These are phyloP conservation scores for Discostella pseudostelligera DNA, from an alignment of 108 stramenopile species.

Conservation along the genomic window DNA sequence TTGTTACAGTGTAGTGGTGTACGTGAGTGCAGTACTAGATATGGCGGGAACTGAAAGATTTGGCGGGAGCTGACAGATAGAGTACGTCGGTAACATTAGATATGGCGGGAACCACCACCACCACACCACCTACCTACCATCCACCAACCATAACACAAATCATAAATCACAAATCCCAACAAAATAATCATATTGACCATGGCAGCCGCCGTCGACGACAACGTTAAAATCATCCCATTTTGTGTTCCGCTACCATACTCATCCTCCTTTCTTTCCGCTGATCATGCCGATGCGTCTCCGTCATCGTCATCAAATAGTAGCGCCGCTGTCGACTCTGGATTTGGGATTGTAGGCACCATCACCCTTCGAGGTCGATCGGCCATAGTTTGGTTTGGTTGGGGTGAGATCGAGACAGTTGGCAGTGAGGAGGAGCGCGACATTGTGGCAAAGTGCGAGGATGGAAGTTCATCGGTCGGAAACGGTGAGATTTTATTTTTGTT, in stretches of 20 bases:
- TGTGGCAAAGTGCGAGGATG: not conserved
- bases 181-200: too few species aligned
- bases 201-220: not conserved
- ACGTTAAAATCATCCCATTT: slow-evolving; percentile 23
- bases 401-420: slow-evolving; percentile 19
- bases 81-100: too few species aligned
- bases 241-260: slow-evolving; percentile 14
- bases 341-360: slow-evolving; percentile 70
- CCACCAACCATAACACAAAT: too few species aligned
- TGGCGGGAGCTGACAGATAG: too few species aligned
- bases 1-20: too few species aligned
- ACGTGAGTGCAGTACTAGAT: too few species aligned
- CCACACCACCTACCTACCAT: too few species aligned
- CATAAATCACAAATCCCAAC: too few species aligned
- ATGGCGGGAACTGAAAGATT: too few species aligned
- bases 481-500: too few species aligned
- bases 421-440: slow-evolving; percentile 8
- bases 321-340: slow-evolving; percentile 8
- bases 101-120: too few species aligned
- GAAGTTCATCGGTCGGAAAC: slow-evolving; percentile 1
- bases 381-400: slow-evolving; percentile 78
- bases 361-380: slow-evolving; percentile 56
- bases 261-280: not conserved
- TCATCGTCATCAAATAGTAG: not conserved
- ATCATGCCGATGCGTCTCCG: not conserved